Evolutionary conservation across 495 filamentous ascomycete genomes (phyloP).

Genomic region (Hypoxylon perforatum): DNA sequence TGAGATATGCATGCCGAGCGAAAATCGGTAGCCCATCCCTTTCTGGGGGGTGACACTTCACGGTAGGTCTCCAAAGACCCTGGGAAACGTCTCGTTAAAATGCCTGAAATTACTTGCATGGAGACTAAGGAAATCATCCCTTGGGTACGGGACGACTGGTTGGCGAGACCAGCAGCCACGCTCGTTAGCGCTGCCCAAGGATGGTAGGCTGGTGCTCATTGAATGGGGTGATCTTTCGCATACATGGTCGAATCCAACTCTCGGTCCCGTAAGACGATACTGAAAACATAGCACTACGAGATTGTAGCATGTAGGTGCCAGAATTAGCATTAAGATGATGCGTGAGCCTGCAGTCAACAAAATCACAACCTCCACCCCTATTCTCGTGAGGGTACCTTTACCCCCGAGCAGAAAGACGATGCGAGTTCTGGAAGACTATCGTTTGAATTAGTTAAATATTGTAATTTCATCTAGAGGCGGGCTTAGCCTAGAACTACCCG

Average conservation of each 20-base stretch:
- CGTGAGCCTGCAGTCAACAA: too few species aligned
- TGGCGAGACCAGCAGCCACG: slow-evolving; percentile 9
- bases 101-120: not conserved
- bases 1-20: slow-evolving; percentile 10
- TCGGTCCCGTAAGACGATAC: not conserved
- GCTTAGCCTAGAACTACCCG: too few species aligned
- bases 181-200: not conserved
- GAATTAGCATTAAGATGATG: too few species aligned
- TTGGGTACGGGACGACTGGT: slow-evolving; percentile 1
- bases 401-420: too few species aligned
- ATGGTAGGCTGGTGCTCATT: not conserved
- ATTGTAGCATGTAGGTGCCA: too few species aligned
- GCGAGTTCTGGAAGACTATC: too few species aligned
- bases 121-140: not conserved
- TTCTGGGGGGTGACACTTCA: not conserved
- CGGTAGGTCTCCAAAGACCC: not conserved
- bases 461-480: too few species aligned
- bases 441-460: too few species aligned
- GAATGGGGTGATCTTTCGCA: slow-evolving; percentile 6
- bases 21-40: not conserved
- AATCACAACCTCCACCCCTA: too few species aligned
- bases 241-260: not conserved
- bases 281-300: too few species aligned
- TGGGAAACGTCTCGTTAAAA: not conserved
- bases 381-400: too few species aligned